Evolutionary conservation across 495 filamentous ascomycete species (phyloP), one percentile per base, ranked within the genome.

Genomic region (Neurospora sp.): DNA sequence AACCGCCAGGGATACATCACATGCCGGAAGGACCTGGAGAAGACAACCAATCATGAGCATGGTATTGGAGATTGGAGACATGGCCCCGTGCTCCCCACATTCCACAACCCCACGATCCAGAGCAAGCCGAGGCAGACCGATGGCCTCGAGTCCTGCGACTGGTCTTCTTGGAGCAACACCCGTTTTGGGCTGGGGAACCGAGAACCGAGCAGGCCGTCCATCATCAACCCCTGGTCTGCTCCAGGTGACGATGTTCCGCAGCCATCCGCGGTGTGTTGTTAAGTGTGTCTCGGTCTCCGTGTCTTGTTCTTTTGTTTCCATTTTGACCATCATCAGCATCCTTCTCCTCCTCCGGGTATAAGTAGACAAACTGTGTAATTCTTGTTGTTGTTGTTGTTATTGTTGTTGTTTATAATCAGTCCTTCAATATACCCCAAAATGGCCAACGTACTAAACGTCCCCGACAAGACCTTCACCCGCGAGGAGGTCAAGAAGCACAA

Each of bases 401-500:
- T 22, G 20, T 27, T 65, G 53, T 61, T 35, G 53, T 35, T 65
- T 40, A 61, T 69, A 35, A n/a, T 22, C 7, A n/a, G 27, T 20
- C 37, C 35, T 22, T 2, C 14, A 61, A 27, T 20, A 37, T 7
- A 37, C n/a, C n/a, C 65, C 65, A 69, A 68, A 35, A 40, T 40
- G 69, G 61, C 53, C 53, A 65, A 65, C 53, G 53, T 65, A 35
- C 14, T 65, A 65, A 65, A 65, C 27, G 77, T 76, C 72, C 80
- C 80, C 68, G 76, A 81, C 73, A 79, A 85, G 78, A 85, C 86
- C 37, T 85, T 93, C 78, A 92, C 91, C 68, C 93, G 92, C 81
- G 89, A 86, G 35, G 89, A 91, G 74, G 92, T 97, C 77, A 90
- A 91, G 69, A 87, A 90, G 82, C 92, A 98, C 85, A 94, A 92